phyloP scores from a whole-genome alignment of 73 alveolate genomes.

The Tetrahymena elliotti region DNA sequence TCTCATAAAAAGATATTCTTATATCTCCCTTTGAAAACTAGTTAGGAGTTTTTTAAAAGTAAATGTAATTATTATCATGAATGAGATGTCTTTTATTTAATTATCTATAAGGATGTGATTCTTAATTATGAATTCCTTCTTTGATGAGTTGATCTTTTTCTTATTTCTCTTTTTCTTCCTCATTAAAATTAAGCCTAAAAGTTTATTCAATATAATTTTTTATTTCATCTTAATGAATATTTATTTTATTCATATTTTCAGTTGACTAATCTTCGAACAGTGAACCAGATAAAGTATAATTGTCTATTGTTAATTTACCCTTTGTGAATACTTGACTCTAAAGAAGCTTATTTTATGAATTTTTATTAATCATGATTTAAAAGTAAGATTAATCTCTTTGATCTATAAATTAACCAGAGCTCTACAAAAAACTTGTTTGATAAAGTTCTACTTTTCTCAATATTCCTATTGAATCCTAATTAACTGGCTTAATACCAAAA shows the following conservation, averaged over 20 bases:
- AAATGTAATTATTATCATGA: not conserved
- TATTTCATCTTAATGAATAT: not conserved
- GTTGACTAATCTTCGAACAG: not conserved
- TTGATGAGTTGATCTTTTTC: not conserved
- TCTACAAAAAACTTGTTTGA: not conserved
- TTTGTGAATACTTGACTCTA: not conserved
- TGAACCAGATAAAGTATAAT: not conserved
- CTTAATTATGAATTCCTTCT: not conserved
- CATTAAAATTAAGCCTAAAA: not conserved
- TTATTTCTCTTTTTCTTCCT: not conserved
- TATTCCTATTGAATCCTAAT: not conserved
- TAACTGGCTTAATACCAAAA: not conserved
- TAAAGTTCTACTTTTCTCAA: not conserved
- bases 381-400: not conserved
- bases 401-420: not conserved
- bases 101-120: not conserved
- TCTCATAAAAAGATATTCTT: not conserved
- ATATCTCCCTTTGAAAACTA: not conserved
- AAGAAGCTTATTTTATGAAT: not conserved
- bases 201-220: not conserved
- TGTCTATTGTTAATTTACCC: not conserved
- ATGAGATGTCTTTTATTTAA: not conserved
- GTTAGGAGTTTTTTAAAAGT: not conserved
- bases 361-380: not conserved
- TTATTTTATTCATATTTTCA: not conserved